Conservation (phyloP, 192 early-diverging fungal genomes). For the Linderina pennispora region DNA sequence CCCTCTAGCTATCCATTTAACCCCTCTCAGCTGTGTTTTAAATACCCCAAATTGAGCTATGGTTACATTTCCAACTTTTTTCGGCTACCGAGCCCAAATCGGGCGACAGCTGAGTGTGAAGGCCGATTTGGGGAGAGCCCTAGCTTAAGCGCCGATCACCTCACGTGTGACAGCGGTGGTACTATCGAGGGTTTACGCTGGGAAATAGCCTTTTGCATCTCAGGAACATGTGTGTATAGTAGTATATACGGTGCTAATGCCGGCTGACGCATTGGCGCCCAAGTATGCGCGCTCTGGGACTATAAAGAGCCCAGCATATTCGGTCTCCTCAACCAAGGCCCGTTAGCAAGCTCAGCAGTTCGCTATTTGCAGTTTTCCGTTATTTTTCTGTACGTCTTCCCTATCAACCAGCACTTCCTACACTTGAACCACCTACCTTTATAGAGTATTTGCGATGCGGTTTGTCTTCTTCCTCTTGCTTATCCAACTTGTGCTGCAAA, state of each 20-base stretch:
- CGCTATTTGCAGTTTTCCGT: neutral
- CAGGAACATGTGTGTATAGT: too few species aligned
- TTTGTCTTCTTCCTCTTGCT: neutral
- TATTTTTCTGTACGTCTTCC: neutral
- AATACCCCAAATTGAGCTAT: too few species aligned
- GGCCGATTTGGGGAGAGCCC: neutral
- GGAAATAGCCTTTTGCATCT: too few species aligned
- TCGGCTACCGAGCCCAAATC: neutral
- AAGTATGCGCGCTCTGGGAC: too few species aligned
- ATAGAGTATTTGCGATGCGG: neutral
- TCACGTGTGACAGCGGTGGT: too few species aligned
- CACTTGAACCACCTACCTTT: neutral
- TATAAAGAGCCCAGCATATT: too few species aligned
- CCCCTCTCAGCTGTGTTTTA: neutral
- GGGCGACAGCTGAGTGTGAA: neutral
- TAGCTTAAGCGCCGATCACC: too few species aligned
- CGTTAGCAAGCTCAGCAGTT: neutral
- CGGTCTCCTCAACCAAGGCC: too few species aligned
- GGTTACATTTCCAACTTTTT: neutral
- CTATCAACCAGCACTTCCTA: neutral
- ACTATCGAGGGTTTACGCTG: too few species aligned
- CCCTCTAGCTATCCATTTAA: neutral
- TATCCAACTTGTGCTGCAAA: neutral
- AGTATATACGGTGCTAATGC: too few species aligned
- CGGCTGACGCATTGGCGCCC: too few species aligned